Evolutionary conservation across 805 yeast genomes (phyloP).

Genomic region (Hanseniaspora vineae): DNA sequence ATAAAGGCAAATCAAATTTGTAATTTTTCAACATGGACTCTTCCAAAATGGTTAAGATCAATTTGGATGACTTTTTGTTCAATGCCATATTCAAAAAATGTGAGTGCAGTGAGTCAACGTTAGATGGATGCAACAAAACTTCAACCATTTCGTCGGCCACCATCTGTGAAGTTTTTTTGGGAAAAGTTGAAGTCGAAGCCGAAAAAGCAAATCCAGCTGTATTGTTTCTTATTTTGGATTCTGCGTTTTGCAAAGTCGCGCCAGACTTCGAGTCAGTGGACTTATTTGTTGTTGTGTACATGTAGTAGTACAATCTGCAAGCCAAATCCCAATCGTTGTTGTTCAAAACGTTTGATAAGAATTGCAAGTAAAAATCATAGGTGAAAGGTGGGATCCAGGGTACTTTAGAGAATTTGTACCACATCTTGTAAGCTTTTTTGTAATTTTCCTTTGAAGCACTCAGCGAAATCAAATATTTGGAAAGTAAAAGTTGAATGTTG

Average conservation of each 20-base stretch:
- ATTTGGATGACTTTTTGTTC: neutral
- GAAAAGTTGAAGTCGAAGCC: neutral
- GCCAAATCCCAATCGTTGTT: slow-evolving; percentile 21
- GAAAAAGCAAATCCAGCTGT: too few relatives aligned
- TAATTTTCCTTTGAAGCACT: slow-evolving; percentile 22
- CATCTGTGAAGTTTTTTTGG: slow-evolving; percentile 3
- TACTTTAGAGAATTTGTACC: slow-evolving; percentile 25
- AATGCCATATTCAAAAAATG: neutral
- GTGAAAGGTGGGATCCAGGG: slow-evolving; percentile 31
- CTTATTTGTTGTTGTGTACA: slow-evolving; percentile 20
- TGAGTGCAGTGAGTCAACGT: slow-evolving; percentile 10
- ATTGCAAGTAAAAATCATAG: slow-evolving; percentile 24
- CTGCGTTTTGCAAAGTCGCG: neutral
- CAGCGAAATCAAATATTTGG: slow-evolving; percentile 30
- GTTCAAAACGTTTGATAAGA: slow-evolving; percentile 22
- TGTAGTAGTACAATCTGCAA: slow-evolving; percentile 25
- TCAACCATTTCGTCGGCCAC: slow-evolving; percentile 4
- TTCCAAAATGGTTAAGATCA: slow-evolving; percentile 25
- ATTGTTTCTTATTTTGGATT: neutral
- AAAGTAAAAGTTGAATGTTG: slow-evolving; percentile 29
- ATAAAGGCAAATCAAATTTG: slow-evolving; percentile 20
- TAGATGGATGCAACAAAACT: slow-evolving; percentile 15
- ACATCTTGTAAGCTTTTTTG: slow-evolving; percentile 24
- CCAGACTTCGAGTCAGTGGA: neutral
- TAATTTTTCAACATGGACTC: slow-evolving; percentile 27